A percentile compares a stretch with the other conserved stretches of the same genome.
Conservation (phyloP, 2,329 filamentous ascomycete genomes). For the Alternaria conjuncta region DNA sequence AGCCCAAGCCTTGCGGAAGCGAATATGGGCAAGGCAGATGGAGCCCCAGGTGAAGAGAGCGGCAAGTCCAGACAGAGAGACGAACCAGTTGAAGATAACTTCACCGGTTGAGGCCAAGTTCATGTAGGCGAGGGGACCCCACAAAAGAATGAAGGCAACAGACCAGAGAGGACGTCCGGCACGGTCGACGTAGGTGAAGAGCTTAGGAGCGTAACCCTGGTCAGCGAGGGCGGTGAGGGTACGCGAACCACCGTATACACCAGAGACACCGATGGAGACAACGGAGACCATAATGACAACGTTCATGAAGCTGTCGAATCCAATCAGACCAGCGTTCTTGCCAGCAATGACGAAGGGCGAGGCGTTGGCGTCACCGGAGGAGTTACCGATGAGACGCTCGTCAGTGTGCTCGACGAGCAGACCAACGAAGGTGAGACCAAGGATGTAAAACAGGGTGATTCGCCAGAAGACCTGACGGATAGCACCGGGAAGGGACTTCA, state of each 20-base stretch:
- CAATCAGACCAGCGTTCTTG: slow-evolving; percentile 64
- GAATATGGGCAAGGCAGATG: slow-evolving; percentile 90
- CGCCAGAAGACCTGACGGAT: slow-evolving; percentile 57
- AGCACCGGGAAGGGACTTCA: slow-evolving; percentile 55
- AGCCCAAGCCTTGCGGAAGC: slow-evolving; percentile 70
- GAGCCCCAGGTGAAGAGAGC: slow-evolving; percentile 81
- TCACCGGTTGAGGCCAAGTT: slow-evolving; percentile 56
- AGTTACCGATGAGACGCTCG: slow-evolving; percentile 42
- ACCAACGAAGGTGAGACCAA: slow-evolving; percentile 54
- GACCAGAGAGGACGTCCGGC: slow-evolving; percentile 79
- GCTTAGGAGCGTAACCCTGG: slow-evolving; percentile 71
- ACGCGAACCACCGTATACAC: slow-evolving; percentile 64
- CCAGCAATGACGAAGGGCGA: slow-evolving; percentile 73
- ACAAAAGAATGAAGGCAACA: slow-evolving; percentile 68
- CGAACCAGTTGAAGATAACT: slow-evolving; percentile 75
- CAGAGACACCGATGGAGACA: slow-evolving; percentile 65
- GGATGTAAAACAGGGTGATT: slow-evolving; percentile 54
- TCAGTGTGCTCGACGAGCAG: slow-evolving; percentile 50
- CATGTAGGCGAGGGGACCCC: slow-evolving; percentile 81
- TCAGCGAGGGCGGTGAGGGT: slow-evolving; percentile 62
- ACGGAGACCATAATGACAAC: slow-evolving; percentile 69
- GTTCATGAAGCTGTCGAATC: slow-evolving; percentile 71
- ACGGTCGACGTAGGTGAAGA: slow-evolving; percentile 82
- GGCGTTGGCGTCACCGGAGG: slow-evolving; percentile 48
- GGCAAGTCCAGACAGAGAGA: slow-evolving; percentile 74